phyloP scores from a whole-genome alignment of 352 stramenopile species.

The Phytophthora rubi region DNA sequence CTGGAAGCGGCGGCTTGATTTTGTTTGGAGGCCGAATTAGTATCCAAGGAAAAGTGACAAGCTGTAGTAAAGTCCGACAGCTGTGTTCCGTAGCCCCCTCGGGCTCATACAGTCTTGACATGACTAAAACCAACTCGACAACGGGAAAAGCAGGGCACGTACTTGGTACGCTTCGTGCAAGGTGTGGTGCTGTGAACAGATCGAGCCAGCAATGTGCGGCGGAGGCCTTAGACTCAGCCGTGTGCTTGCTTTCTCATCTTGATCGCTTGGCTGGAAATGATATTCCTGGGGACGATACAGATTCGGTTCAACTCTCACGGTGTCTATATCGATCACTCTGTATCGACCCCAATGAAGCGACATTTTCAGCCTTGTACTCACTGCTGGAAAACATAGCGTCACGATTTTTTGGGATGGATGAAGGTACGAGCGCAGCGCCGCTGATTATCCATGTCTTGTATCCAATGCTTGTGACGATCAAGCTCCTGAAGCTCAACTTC shows the following conservation, averaged over 20 bases:
- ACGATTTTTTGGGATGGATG: constrained; percentile 32
- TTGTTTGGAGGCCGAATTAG: constrained; percentile 52
- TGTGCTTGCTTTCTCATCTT: constrained; percentile 82
- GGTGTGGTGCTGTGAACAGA: constrained; percentile 40
- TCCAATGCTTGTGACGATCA: constrained; percentile 72
- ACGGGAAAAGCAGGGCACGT: constrained; percentile 61
- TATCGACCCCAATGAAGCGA: constrained; percentile 79
- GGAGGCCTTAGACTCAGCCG: constrained; percentile 61
- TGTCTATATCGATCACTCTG: constrained; percentile 81
- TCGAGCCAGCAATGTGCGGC: constrained; percentile 54
- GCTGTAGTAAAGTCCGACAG: constrained; percentile 39
- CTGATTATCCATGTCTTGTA: constrained; percentile 65
- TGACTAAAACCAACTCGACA: constrained; percentile 58
- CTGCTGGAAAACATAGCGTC: constrained; percentile 54
- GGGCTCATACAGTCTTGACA: constrained; percentile 51
- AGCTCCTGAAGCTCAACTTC: constrained; percentile 87
- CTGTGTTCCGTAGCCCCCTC: constrained; percentile 42
- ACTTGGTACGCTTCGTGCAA: constrained; percentile 55
- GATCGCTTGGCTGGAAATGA: constrained; percentile 81
- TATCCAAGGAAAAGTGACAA: constrained; percentile 30
- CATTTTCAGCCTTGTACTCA: constrained; percentile 65
- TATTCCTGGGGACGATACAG: constrained; percentile 71
- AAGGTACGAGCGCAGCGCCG: constrained; percentile 17
- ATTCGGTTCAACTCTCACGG: constrained; percentile 81
- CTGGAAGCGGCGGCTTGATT: constrained; percentile 39